Percentiles rank a stretch among this genome's conserved stretches.
phyloP scores from a whole-genome alignment of 768 basidiomycete genomes.

The Cubamyces sp. region DNA sequence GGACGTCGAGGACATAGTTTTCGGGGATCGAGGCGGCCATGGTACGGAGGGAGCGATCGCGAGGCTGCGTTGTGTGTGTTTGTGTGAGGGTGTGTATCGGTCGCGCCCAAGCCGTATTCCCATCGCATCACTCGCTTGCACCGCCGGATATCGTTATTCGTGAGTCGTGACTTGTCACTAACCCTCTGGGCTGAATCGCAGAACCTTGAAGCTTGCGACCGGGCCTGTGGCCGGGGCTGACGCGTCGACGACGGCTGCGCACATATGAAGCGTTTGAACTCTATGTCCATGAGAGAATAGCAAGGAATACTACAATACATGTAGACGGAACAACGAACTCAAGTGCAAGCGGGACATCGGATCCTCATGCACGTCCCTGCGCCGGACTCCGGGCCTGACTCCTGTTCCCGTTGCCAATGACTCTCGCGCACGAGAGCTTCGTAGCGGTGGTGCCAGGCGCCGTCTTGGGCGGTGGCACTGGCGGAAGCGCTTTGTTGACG shows the following conservation, averaged over 20 bases:
- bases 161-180: neutral
- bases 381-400: no score
- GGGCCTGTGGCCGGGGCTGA: no score
- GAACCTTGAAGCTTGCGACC: no score
- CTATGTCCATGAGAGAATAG: neutral
- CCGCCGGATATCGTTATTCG: neutral
- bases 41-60: neutral
- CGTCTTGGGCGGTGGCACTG: neutral
- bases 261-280: no score
- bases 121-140: neutral
- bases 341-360: no score
- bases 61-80: slow-evolving; percentile 12
- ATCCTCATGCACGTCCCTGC: no score
- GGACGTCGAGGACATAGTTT: slow-evolving; percentile 27
- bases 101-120: no score
- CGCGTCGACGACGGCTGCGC: no score
- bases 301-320: neutral
- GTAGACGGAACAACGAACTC: neutral
- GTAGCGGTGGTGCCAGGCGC: neutral
- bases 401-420: no score
- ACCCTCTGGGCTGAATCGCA: no score
- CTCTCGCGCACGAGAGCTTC: neutral
- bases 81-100: slow-evolving; percentile 1
- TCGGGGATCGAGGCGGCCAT: slow-evolving; percentile 12
- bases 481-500: slow-evolving; percentile 4